Percentiles rank a stretch among this genome's conserved stretches.
Evolutionary conservation across 1,284 basidiomycete genomes (phyloP).

Genomic region (Apiotrichum montevideense): DNA sequence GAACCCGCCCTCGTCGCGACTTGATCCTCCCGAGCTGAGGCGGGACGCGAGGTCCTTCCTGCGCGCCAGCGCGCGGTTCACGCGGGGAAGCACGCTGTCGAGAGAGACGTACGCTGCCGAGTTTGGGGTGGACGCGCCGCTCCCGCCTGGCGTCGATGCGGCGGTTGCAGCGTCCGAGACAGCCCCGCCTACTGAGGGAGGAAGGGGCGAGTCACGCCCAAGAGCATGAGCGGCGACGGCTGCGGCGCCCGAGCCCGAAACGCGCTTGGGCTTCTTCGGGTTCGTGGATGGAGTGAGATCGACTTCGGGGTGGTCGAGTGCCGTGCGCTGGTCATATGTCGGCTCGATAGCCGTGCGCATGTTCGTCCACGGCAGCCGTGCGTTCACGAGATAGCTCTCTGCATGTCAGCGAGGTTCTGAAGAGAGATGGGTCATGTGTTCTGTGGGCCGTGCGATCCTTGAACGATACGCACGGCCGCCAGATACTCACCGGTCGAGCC

Average conservation of each 20-base stretch:
- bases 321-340: constrained; percentile 20
- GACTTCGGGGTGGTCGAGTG: constrained; percentile 13
- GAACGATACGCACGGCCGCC: no score
- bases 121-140: constrained; percentile 13
- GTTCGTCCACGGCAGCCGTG: constrained; percentile 31
- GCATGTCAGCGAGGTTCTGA: not conserved
- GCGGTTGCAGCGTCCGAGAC: constrained; percentile 9
- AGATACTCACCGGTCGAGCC: constrained; percentile 37
- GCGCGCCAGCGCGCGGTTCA: constrained; percentile 3
- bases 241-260: not conserved
- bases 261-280: not conserved
- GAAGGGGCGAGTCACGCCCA: not conserved
- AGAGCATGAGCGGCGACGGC: not conserved
- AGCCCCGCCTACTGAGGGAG: not conserved
- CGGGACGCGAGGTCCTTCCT: not conserved
- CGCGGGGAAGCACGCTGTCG: constrained; percentile 10
- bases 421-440: not conserved
- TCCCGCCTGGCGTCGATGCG: not conserved
- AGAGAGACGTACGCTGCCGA: constrained; percentile 14
- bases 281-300: constrained; percentile 17
- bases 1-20: not conserved
- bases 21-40: not conserved
- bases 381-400: constrained; percentile 38
- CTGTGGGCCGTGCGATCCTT: no score
- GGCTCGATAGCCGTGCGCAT: constrained; percentile 5